A percentile compares a stretch with the other conserved stretches of the same genome.
These are phyloP conservation scores for Calonectria pauciramosa DNA, from an alignment of 2,329 filamentous ascomycete species.

Conservation along the genomic window DNA sequence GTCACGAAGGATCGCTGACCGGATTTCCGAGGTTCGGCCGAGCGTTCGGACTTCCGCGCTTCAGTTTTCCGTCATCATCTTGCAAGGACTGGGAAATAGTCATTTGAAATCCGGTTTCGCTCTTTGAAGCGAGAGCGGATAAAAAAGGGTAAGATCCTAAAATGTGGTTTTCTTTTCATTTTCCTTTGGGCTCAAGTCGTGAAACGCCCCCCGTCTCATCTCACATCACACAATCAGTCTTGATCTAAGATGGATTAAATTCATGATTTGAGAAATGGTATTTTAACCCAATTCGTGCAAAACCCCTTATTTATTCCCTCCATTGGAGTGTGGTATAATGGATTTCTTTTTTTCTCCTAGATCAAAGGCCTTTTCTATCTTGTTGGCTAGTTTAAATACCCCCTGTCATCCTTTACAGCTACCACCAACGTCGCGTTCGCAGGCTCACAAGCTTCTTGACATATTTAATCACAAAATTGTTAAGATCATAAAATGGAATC, in stretches of 20 bases:
- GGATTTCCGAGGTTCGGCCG: slow-evolving; percentile 16
- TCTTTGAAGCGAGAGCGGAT: background rate
- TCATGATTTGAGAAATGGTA: background rate
- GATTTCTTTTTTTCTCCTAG: too few species aligned
- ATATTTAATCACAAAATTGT: too few species aligned
- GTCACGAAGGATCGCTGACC: background rate
- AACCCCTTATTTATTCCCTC: background rate
- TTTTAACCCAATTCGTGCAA: background rate
- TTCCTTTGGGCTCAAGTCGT: background rate
- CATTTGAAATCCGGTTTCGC: background rate
- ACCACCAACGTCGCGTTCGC: background rate
- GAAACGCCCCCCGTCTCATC: background rate
- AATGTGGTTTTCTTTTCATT: background rate
- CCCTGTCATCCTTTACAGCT: background rate
- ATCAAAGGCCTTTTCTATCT: background rate
- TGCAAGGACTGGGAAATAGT: background rate
- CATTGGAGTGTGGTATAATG: too few species aligned
- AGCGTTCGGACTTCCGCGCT: background rate
- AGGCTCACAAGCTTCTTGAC: too few species aligned
- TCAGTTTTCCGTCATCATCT: background rate
- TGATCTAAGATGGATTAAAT: background rate
- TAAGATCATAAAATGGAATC: too few species aligned
- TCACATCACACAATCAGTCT: too few species aligned
- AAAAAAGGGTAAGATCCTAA: too few species aligned
- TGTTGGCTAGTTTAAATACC: background rate